Base-by-base conservation (phyloP, 2,329 filamentous ascomycete genomes). In the Epichloe hybrida region DNA sequence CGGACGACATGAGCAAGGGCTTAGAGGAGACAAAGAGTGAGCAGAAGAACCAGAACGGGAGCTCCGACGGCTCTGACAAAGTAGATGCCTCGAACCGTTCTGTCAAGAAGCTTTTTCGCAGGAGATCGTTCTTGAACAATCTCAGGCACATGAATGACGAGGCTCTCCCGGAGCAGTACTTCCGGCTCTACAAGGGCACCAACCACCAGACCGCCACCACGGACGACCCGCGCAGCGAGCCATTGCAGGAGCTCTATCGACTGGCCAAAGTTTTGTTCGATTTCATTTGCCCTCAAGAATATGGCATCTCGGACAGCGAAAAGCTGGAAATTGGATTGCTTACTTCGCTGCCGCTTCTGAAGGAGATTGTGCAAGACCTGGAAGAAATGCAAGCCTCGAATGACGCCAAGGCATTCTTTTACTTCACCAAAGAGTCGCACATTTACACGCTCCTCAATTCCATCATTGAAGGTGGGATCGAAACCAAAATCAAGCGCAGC, bases 361-460 rank as follows among this genome's bases (percentile, higher is more conserved):
- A 94, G 66, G 93, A 98, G 69, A 96, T 98, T 59, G 93, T 98
- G 6, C 86, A 90, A 62, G 91, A 98, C 61, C 76, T 98, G 2
- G 94, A 98, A 70, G 90, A 97, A 68, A 88, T 97, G 67, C 93
- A 98, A 68, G 91, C 93, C 3, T 94, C 88, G 0, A 84, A 91
- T 49, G 87, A 94, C 57, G 89, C 90, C 43, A 96, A 96, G 64
- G 91, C 86, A 2, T 97, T 97, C 73, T 88, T 97, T 69, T 98
- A 98, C 71, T 98, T 98, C 68, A 98, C 93, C 56, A 98, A 98
- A 68, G 93, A 98, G 69, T 95, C 88, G 0, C 93, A 98, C 66
- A 96, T 98, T 56, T 98, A 98, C 71, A 98, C 93, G 5, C 77
- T 98, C 5, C 79, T 98, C 52, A 98, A 98, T 67, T 97, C 91